phyloP scores from a whole-genome alignment of 1,284 basidiomycete species.

The Phellopilus nigrolimitatus region DNA sequence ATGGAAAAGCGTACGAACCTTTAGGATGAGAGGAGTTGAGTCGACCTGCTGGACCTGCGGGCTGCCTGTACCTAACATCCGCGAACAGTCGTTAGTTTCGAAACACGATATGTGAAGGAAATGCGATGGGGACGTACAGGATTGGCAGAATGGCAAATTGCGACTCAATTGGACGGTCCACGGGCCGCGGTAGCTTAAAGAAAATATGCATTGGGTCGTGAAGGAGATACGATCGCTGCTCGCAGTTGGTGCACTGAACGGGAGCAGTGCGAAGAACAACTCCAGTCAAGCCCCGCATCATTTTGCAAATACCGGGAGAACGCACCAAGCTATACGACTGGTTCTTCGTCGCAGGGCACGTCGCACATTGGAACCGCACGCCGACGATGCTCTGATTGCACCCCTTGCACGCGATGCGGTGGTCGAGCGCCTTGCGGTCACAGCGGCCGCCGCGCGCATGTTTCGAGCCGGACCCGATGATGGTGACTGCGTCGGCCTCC shows the following conservation, averaged over 20 bases:
- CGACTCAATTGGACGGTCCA: too few species aligned
- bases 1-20: slow-evolving; percentile 39
- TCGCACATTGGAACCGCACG: slow-evolving; percentile 71
- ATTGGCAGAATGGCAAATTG: too few species aligned
- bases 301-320: neutral
- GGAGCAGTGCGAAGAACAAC: slow-evolving; percentile 4
- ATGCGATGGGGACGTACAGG: slow-evolving; percentile 45
- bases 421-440: slow-evolving; percentile 39
- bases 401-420: slow-evolving; percentile 53
- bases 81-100: slow-evolving; percentile 1
- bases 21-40: slow-evolving; percentile 45
- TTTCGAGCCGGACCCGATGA: slow-evolving; percentile 39
- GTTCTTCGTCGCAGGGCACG: slow-evolving; percentile 60
- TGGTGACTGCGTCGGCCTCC: slow-evolving; percentile 59
- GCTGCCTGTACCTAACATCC: slow-evolving; percentile 52
- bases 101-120: neutral
- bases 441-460: slow-evolving; percentile 25
- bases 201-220: too few species aligned
- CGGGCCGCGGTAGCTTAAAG: too few species aligned
- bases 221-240: too few species aligned
- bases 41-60: slow-evolving; percentile 55
- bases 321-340: slow-evolving; percentile 60
- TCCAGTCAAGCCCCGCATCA: neutral
- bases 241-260: slow-evolving; percentile 70
- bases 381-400: slow-evolving; percentile 66